Conservation (phyloP, 352 stramenopile species). For the Phytophthora boehmeriae region DNA sequence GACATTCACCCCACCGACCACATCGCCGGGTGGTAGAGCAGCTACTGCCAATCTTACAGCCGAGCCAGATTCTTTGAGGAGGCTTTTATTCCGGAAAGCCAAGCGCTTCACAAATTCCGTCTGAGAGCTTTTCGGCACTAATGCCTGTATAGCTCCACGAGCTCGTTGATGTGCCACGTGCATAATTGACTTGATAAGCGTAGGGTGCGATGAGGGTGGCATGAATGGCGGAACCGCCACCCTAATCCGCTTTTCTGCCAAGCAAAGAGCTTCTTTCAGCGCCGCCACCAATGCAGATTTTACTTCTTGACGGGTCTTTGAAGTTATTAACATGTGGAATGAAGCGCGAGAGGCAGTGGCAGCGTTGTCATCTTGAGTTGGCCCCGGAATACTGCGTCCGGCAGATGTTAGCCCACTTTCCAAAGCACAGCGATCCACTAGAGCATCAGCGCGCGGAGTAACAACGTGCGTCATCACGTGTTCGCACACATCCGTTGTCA, state of each 20-base stretch:
- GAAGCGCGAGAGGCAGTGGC: conserved; percentile 19
- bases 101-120: conserved; percentile 60
- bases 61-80: conserved; percentile 42
- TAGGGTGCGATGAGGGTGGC: conserved; percentile 43
- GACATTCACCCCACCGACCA: neutral
- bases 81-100: conserved; percentile 39
- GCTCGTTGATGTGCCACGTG: conserved; percentile 43
- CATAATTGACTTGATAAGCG: conserved; percentile 38
- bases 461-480: conserved; percentile 55
- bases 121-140: conserved; percentile 52
- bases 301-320: conserved; percentile 34
- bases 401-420: conserved; percentile 27
- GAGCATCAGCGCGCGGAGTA: conserved; percentile 39
- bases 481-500: conserved; percentile 67
- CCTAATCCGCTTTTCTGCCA: conserved; percentile 42
- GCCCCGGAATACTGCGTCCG: neutral
- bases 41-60: conserved; percentile 4
- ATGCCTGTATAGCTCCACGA: conserved; percentile 27
- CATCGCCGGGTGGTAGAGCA: neutral
- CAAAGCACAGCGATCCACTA: conserved; percentile 44
- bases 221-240: conserved; percentile 40
- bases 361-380: conserved; percentile 7
- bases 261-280: conserved; percentile 32
- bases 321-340: conserved; percentile 51
- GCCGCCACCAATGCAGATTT: conserved; percentile 27